Percentiles rank a stretch among this genome's conserved stretches.
Evolutionary conservation across 805 yeast species (phyloP).

Genomic region (Sugiyamaella floridensis): DNA sequence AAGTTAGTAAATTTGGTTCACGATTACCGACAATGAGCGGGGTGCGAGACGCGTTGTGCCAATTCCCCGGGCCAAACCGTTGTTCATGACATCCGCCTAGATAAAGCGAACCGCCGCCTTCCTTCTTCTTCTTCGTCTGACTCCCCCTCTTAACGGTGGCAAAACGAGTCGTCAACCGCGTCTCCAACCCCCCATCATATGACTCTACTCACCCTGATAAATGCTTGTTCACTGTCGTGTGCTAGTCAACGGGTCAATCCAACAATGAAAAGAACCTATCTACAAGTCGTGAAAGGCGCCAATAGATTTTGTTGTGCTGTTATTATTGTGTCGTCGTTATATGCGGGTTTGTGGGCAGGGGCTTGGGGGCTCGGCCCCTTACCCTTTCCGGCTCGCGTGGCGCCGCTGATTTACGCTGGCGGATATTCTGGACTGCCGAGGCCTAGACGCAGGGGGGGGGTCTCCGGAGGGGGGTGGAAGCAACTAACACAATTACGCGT

Average conservation of each 20-base stretch:
- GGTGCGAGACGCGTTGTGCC: too few relatives aligned
- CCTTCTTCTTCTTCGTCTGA: too few relatives aligned
- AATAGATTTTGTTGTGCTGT: constrained; percentile 4
- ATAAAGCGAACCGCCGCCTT: too few relatives aligned
- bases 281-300: constrained; percentile 2
- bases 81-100: background rate
- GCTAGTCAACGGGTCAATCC: background rate
- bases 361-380: background rate
- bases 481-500: background rate
- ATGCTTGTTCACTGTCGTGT: background rate
- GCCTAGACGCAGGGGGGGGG: background rate
- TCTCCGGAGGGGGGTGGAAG: background rate
- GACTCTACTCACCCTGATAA: background rate
- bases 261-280: constrained; percentile 1
- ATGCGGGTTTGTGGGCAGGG: background rate
- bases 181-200: too few relatives aligned
- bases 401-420: background rate
- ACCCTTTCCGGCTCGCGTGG: background rate
- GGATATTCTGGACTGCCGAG: background rate
- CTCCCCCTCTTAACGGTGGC: background rate
- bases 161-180: too few relatives aligned
- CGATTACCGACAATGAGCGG: too few relatives aligned
- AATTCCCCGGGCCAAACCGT: too few relatives aligned
- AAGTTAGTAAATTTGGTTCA: background rate
- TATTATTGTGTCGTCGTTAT: constrained; percentile 2